Evolutionary conservation across 106 monocot genomes (phyloP), one percentile per base, ranked within the genome.

Genomic region (Vanilla planifolia): DNA sequence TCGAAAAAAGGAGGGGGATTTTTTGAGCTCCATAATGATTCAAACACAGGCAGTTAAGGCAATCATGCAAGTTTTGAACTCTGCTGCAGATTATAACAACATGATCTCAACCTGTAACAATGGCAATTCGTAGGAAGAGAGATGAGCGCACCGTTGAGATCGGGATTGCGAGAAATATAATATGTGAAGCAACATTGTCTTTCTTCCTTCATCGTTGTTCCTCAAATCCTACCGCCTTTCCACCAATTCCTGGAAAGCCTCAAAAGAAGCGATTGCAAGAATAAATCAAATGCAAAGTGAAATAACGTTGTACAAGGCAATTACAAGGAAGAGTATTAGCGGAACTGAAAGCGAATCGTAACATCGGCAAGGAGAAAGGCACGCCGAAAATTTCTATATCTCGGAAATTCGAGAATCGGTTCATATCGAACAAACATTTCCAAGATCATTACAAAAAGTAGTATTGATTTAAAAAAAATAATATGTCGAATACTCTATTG

Each of bases 181-280:
- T 16, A 53, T 53, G 6, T 57, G 35, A 34, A 57, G 57, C 57
- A 35, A 34, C 5, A 28, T n/a, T n/a, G n/a, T n/a, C n/a, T 57
- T 57, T 19, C 7, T 5, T 15, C 14, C 53, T 15, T 57, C 20
- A 21, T 35, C 34, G 5, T 34, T 35, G 27, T 3, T 2, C 35
- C 57, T 6, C 20, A 20, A 57, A 34, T 57, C 57, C 33, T 34
- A 21, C 21, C 14, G 21, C 17, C 57, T 35, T 57, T n/a, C 34
- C 27, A 34, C 17, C 33, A 33, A 57, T 3, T 21, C 57, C 57
- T 57, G 57, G 35, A 57, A 57, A 34, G 57, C 35, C 33, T 35
- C 6, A 16, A 57, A 57, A 56, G 1, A 53, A 53, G 29, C 3
- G 16, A 0, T 53, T 16, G 30, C 53, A 53, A 10, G 28, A 53